Percentiles rank a stretch among this genome's conserved stretches.
Conservation (phyloP, 768 basidiomycete species). For the Pulveroboletus sp. region DNA sequence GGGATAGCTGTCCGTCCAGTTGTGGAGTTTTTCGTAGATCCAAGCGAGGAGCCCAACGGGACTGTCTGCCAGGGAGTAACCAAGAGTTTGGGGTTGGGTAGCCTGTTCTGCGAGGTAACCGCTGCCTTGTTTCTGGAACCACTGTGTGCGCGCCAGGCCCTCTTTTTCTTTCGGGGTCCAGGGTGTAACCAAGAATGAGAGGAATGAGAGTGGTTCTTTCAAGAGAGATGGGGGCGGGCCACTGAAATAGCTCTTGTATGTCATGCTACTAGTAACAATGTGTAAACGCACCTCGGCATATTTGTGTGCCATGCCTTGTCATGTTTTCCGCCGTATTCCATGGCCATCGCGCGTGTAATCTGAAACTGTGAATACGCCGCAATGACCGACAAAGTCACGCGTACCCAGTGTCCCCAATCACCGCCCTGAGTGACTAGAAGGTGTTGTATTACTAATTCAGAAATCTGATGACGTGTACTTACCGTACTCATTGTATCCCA, state of each 20-base stretch:
- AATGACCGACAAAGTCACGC: constrained; percentile 1
- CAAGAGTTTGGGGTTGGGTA: constrained; percentile 52
- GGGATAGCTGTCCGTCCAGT: constrained; percentile 50
- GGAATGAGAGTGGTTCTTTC: constrained; percentile 26
- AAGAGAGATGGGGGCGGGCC: constrained; percentile 20
- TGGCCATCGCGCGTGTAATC: constrained; percentile 36
- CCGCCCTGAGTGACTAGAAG: constrained; percentile 46
- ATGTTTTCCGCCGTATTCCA: constrained; percentile 38
- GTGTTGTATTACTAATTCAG: no score
- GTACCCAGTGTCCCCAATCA: constrained; percentile 44
- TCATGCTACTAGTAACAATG: not conserved
- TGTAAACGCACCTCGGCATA: constrained; percentile 37
- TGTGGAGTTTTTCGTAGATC: constrained; percentile 52
- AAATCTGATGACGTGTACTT: not conserved
- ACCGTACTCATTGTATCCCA: constrained; percentile 52
- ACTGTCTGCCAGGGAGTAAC: constrained; percentile 55
- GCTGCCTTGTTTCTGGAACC: constrained; percentile 19
- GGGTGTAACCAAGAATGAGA: constrained; percentile 27
- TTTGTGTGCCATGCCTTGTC: constrained; percentile 55
- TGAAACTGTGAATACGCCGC: constrained; percentile 8
- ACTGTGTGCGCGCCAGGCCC: constrained; percentile 15
- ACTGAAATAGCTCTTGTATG: constrained; percentile 9
- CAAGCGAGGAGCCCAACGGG: constrained; percentile 53
- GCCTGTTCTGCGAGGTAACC: constrained; percentile 34
- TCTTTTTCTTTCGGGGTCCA: constrained; percentile 28